Evolutionary conservation across 75 land plant species (phyloP), one percentile per base, ranked within the genome.

Genomic region (Pseudotsuga menziesii): DNA sequence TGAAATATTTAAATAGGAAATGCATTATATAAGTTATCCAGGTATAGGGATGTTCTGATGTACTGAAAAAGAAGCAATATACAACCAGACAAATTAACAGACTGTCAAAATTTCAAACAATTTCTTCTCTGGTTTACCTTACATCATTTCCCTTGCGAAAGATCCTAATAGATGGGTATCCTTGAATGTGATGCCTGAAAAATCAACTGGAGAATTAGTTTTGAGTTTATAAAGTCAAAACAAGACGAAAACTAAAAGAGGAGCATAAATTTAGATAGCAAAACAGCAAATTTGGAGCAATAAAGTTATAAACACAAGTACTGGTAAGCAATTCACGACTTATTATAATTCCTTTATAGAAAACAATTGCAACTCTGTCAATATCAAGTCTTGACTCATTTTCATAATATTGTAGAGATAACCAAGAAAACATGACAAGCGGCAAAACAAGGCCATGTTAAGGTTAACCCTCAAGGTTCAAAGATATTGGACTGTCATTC

Each of bases 131-230:
- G 23, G 25, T 80, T 77, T 85, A 95, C 99, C 87, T 97, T 15
- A 97, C 79, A 80, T 97, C 98, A 80, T 87, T 88, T 75, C 99
- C 99, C 76, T 91, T 97, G 14, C 98, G 91, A 74, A 95, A 97
- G 58, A 97, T 97, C 27, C 99, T 90, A 75, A 97, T 91, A 63
- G 99, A 97, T 29, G 99, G 99, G 80, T 92, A 97, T 1, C 98
- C 99, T 83, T 97, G 99, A 44, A 97, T 91, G 80, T 97, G 99
- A 84, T 97, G 86, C 84, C 99, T 97, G 94, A 62, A 64, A 52
- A 64, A 66, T 35, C 5, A 61, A 27, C 39, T 20, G 73, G 11
- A 71, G 36, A 3, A n/a, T 29, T n/a, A 60, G 67, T 22, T 60
- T 48, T 57, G 52, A 76, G 27, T 78, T 23, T 16, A 74, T 39